A percentile compares a stretch with the other conserved stretches of the same genome.
phyloP scores from a whole-genome alignment of 306 rosid genomes.

The Fragaria iinumae region DNA sequence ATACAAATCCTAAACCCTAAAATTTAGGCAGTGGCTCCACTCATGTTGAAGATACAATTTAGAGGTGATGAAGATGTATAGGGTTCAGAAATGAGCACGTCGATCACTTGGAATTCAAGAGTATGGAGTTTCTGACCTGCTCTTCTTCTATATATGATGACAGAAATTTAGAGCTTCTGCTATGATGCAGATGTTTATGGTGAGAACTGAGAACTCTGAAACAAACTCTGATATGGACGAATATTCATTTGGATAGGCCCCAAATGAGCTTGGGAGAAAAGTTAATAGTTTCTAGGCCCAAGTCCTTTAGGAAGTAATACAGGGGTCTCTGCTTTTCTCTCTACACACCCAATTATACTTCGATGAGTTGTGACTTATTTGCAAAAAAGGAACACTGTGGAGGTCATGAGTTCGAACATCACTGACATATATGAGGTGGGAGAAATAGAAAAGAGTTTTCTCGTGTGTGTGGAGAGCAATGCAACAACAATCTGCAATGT shows the following conservation, averaged over 20 bases:
- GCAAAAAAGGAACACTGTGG: neutral
- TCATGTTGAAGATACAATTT: neutral
- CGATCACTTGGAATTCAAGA: neutral
- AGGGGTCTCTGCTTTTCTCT: neutral
- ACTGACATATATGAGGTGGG: neutral
- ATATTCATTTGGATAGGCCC: neutral
- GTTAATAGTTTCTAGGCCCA: neutral
- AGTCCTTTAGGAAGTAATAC: neutral
- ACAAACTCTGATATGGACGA: conserved; percentile 1
- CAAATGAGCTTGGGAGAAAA: neutral
- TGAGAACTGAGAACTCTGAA: neutral
- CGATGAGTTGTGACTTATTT: neutral
- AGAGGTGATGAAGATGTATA: neutral
- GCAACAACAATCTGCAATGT: conserved; percentile 3
- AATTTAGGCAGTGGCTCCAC: neutral
- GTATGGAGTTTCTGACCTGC: neutral
- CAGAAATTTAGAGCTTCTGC: neutral
- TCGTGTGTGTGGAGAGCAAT: conserved; percentile 1
- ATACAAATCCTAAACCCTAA: neutral
- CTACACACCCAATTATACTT: neutral
- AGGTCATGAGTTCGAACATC: neutral
- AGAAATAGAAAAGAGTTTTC: neutral
- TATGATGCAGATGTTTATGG: neutral
- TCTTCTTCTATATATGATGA: neutral
- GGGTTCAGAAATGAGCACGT: neutral